Percentiles rank a stretch among this genome's conserved stretches.
phyloP scores from a whole-genome alignment of 2,329 filamentous ascomycete species.

The Polychaeton citri region DNA sequence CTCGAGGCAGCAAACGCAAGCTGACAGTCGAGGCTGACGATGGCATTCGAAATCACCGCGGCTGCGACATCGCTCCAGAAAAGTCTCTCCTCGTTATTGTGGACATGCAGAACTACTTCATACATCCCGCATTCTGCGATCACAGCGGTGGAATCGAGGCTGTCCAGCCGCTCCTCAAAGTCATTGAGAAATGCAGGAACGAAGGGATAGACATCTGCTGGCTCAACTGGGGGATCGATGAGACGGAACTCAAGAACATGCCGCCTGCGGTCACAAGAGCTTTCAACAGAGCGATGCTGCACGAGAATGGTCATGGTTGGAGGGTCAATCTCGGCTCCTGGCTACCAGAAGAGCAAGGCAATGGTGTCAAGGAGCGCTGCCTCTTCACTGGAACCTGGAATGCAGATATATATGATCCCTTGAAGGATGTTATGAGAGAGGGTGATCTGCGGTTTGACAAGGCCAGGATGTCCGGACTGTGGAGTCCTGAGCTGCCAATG shows the following conservation, averaged over 20 bases:
- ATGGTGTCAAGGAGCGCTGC: constrained; percentile 21
- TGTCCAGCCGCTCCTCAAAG: constrained; percentile 23
- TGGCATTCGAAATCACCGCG: constrained; percentile 25
- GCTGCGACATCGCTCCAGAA: constrained; percentile 27
- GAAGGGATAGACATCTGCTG: constrained; percentile 28
- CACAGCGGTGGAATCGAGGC: constrained; percentile 19
- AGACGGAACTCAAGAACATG: constrained; percentile 25
- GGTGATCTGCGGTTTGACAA: constrained; percentile 32
- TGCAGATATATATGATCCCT: constrained; percentile 27
- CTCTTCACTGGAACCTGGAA: constrained; percentile 31
- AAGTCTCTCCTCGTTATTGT: constrained; percentile 27
- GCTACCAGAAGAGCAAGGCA: constrained; percentile 24
- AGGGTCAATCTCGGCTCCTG: constrained; percentile 26
- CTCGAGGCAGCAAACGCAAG: constrained; percentile 22
- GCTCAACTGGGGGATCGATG: constrained; percentile 29
- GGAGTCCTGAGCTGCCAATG: constrained; percentile 26
- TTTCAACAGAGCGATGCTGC: constrained; percentile 21
- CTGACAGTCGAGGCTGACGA: constrained; percentile 28
- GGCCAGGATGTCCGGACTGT: constrained; percentile 29
- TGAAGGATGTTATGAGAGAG: constrained; percentile 23
- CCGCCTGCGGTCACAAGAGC: constrained; percentile 28
- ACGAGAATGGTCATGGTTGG: constrained; percentile 25
- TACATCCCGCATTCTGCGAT: constrained; percentile 20
- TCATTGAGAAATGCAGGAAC: constrained; percentile 26
- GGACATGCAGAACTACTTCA: constrained; percentile 33